A percentile compares a stretch with the other conserved stretches of the same genome.
Conservation (phyloP, 768 basidiomycete genomes). For the Tylopilus intermedius region DNA sequence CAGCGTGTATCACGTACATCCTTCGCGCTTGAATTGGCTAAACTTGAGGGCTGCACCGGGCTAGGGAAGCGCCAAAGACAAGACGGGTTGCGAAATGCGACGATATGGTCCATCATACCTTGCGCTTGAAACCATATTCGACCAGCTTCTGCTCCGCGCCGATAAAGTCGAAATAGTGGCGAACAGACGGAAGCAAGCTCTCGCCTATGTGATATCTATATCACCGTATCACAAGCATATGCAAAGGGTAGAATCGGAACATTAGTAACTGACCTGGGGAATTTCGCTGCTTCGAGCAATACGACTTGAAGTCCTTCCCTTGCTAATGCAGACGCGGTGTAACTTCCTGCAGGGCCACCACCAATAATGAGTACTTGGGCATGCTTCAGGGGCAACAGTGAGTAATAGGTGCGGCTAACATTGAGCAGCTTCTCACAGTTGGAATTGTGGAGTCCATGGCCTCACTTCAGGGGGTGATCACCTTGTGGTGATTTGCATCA, state of each 20-base stretch:
- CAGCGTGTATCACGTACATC: conserved; percentile 37
- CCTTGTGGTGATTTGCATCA: not conserved
- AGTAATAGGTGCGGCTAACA: not conserved
- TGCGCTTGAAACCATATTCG: conserved; percentile 40
- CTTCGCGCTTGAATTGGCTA: conserved; percentile 49
- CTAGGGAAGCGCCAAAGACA: conserved; percentile 28
- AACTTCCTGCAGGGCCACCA: conserved; percentile 57
- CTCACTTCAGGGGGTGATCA: not conserved
- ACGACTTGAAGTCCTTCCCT: conserved; percentile 57
- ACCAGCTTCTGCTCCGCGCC: conserved; percentile 42
- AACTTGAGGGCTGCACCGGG: conserved; percentile 61
- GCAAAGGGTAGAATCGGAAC: no score
- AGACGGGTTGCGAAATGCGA: no score
- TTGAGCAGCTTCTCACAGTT: conserved; percentile 14
- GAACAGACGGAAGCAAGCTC: conserved; percentile 46
- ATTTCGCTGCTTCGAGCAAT: conserved; percentile 49
- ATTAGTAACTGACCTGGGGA: conserved; percentile 41
- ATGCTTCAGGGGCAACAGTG: conserved; percentile 12
- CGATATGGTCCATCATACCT: conserved; percentile 31
- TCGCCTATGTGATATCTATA: conserved; percentile 46
- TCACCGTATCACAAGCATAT: not conserved
- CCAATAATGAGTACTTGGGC: conserved; percentile 45
- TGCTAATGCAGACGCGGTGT: conserved; percentile 49
- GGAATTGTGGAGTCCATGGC: conserved; percentile 18
- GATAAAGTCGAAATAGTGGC: conserved; percentile 50